A percentile compares a stretch with the other conserved stretches of the same genome.
These are phyloP conservation scores for Amanita jacksonii DNA, from an alignment of 768 basidiomycete genomes.

Conservation along the genomic window DNA sequence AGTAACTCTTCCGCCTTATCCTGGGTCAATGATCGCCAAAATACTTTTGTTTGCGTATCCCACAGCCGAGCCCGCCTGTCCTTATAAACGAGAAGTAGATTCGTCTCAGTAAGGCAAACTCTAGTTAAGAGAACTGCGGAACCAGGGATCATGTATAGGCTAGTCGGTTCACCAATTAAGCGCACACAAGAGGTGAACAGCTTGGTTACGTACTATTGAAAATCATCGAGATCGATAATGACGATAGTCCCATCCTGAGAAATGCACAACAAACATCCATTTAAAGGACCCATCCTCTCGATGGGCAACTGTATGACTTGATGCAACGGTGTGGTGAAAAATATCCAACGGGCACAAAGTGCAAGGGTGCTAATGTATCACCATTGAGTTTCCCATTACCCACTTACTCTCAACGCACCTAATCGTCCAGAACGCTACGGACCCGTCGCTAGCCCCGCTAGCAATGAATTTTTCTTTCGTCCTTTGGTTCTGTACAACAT, in stretches of 20 bases:
- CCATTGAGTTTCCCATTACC: neutral
- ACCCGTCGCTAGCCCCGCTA: conserved; percentile 74
- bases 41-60: conserved; percentile 76
- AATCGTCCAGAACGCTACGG: conserved; percentile 62
- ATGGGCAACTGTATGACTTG: conserved; percentile 48
- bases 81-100: conserved; percentile 66
- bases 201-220: conserved; percentile 51
- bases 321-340: conserved; percentile 59
- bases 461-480: conserved; percentile 56
- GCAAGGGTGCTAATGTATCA: conserved; percentile 42
- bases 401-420: conserved; percentile 37
- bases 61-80: conserved; percentile 77
- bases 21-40: conserved; percentile 71
- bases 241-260: conserved; percentile 77
- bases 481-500: conserved; percentile 44
- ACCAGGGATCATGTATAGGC: conserved; percentile 77
- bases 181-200: conserved; percentile 1
- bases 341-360: conserved; percentile 59
- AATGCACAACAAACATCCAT: conserved; percentile 62
- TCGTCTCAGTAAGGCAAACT: conserved; percentile 57
- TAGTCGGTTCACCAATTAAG: conserved; percentile 18
- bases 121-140: conserved; percentile 54
- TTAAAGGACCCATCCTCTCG: conserved; percentile 44
- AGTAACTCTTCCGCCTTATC: conserved; percentile 75
- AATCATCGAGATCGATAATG: conserved; percentile 62